Base-by-base conservation (phyloP, 176 grass and related monocot genomes). In the Triticum turgidum region DNA sequence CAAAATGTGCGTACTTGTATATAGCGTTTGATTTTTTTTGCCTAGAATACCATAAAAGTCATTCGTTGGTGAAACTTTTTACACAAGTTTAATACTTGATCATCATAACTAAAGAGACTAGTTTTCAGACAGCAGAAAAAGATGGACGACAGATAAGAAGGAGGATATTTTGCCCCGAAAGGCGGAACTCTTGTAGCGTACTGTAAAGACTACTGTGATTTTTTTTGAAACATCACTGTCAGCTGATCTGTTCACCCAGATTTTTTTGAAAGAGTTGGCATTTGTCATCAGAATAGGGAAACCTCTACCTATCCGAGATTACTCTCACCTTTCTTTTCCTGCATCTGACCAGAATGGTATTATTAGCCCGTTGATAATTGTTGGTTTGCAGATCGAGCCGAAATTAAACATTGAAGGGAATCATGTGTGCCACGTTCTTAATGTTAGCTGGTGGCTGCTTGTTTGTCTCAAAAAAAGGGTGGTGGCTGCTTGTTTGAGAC, bases 231-330 rank as follows among this genome's bases (percentile, higher is more conserved):
- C 47, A 32, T 79, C 63, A 4, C 9, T 73, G 81, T 88, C 81
- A 79, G 27, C 17, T 7, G 22, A 75, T 75, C 41, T 29, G 72
- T 75, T 67, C 77, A 35, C 12, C 58, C 45, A 8, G 68, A 89
- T 75, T 83, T 90, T 11, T 42, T 71, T 33, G 73, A 49, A 42
- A 32, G 65, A 83, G 83, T 86, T 87, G 20, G 44, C 68, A 29
- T 13, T 17, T 78, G 84, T 73, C 79, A 56, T 54, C 65, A 51
- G 70, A 54, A 90, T 47, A 82, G 79, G 38, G 79, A 86, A 21
- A 33, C 65, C 29, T 69, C 71, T 86, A 30, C 62, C 78, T 70
- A 82, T 78, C 83, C 15, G 35, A 69, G 49, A 82, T 86, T 81
- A 80, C 9, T 76, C 29, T 39, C 37, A 69, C 38, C 71, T 86